A percentile compares a stretch with the other conserved stretches of the same genome.
Conservation (phyloP, 169 alveolate genomes). For the Cryptosporidium meleagridis region DNA sequence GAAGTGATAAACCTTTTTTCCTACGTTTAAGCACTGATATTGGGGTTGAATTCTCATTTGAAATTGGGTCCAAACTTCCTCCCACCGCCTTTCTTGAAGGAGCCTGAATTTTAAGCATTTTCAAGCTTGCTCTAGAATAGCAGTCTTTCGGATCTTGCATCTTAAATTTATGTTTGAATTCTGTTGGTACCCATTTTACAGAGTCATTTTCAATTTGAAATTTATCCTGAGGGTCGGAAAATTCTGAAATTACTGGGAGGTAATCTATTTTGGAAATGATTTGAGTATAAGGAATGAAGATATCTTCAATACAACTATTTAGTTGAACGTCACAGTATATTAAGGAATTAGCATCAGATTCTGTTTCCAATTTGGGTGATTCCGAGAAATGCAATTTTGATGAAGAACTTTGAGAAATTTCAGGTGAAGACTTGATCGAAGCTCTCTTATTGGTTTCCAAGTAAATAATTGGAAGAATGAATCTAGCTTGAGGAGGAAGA, state of each 20-base stretch:
- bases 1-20: not conserved
- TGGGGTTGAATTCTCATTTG: not conserved
- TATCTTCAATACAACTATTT: constrained; percentile 4
- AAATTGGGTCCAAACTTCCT: not conserved
- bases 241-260: constrained; percentile 21
- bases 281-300: constrained; percentile 53
- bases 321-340: constrained; percentile 14
- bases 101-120: not conserved
- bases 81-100: not conserved
- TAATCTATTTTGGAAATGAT: constrained; percentile 32
- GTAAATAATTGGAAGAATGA: constrained; percentile 47
- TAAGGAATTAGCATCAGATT: not conserved
- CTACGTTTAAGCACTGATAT: not conserved
- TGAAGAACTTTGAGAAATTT: not conserved
- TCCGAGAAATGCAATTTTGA: not conserved
- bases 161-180: constrained; percentile 34
- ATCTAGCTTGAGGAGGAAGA: constrained; percentile 38
- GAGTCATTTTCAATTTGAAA: not conserved
- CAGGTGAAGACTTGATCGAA: not conserved
- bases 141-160: not conserved
- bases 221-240: not conserved
- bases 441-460: not conserved
- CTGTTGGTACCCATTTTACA: constrained; percentile 64
- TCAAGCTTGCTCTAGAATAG: not conserved
- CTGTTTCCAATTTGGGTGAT: not conserved